Conservation (phyloP, 768 basidiomycete species). For the Kwoniella europaea region DNA sequence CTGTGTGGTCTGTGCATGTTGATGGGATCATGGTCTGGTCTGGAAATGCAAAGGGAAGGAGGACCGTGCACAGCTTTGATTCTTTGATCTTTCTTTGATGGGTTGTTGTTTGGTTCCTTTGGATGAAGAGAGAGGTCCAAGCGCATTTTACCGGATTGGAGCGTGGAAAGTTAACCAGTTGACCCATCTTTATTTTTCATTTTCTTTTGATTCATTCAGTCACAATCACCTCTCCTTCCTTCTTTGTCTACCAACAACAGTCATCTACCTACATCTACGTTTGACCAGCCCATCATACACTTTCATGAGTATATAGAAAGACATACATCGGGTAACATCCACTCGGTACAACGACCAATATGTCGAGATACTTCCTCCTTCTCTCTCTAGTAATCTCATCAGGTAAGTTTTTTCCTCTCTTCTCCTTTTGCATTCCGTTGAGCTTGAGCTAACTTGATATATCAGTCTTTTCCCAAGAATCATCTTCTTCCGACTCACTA, state of each 20-base stretch:
- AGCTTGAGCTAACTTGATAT: too few species aligned
- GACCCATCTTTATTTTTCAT: not conserved
- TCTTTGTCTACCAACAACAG: too few species aligned
- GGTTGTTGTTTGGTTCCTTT: not conserved
- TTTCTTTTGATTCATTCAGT: not conserved
- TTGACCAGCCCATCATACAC: too few species aligned
- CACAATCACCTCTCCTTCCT: not conserved
- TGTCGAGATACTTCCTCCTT: constrained; percentile 1
- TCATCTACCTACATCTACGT: too few species aligned
- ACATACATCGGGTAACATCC: too few species aligned
- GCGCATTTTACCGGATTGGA: not conserved
- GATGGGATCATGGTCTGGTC: not conserved
- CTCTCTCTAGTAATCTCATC: not conserved
- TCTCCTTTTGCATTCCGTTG: not conserved
- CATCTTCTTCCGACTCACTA: constrained; percentile 9
- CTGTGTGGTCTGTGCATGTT: not conserved
- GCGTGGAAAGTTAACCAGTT: not conserved
- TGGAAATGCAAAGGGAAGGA: not conserved
- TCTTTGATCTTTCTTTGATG: not conserved
- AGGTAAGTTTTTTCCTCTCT: not conserved
- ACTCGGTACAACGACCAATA: not conserved
- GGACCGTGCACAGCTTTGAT: not conserved
- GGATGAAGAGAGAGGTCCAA: not conserved
- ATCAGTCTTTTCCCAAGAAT: constrained; percentile 16
- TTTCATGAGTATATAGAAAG: too few species aligned